A percentile compares a stretch with the other conserved stretches of the same genome.
phyloP scores from a whole-genome alignment of 169 alveolate genomes.

The Plasmodium berghei region DNA sequence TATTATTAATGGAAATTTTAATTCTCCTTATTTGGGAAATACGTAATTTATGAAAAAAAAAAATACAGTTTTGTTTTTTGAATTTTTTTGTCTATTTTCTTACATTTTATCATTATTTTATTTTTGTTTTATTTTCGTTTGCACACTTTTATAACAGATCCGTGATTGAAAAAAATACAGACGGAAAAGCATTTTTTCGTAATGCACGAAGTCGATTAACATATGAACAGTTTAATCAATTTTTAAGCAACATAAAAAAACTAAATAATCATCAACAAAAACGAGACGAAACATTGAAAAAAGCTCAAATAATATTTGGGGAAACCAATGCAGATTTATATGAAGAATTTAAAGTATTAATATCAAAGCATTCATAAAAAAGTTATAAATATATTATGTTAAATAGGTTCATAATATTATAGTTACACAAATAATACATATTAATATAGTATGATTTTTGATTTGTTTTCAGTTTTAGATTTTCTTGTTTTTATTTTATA shows the following conservation, averaged over 20 bases:
- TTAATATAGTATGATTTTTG: not conserved
- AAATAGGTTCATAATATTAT: not conserved
- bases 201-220: conserved; percentile 83
- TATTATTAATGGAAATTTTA: conserved; percentile 67
- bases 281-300: conserved; percentile 84
- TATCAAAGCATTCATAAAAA: conserved; percentile 81
- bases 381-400: not conserved
- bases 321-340: conserved; percentile 81
- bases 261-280: conserved; percentile 89
- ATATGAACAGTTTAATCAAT: conserved; percentile 85
- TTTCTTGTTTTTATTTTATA: conserved; percentile 12
- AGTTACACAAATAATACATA: not conserved
- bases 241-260: conserved; percentile 87
- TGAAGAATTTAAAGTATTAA: conserved; percentile 84
- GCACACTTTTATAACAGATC: conserved; percentile 1
- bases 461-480: not conserved
- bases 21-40: conserved; percentile 58
- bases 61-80: not conserved
- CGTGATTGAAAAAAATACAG: conserved; percentile 26
- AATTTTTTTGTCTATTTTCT: not conserved
- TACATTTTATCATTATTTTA: not conserved
- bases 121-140: not conserved
- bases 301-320: conserved; percentile 81
- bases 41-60: conserved; percentile 37
- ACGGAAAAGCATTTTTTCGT: conserved; percentile 77